These are phyloP conservation scores for Exophiala aquamarina DNA, from an alignment of 2,329 filamentous ascomycete genomes.

Conservation along the genomic window DNA sequence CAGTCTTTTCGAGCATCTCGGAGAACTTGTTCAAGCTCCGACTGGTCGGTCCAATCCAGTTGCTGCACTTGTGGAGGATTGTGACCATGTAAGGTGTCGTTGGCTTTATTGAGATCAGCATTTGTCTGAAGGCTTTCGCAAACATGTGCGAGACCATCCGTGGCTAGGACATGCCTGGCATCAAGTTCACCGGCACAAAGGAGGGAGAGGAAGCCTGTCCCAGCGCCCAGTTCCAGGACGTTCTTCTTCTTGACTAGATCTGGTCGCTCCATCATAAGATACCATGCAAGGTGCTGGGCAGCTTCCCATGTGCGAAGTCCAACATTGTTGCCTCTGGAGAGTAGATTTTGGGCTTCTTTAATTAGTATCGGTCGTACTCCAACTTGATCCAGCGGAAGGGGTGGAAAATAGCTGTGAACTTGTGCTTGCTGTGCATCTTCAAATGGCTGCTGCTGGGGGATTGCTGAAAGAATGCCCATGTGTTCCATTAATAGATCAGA, in stretches of 20 bases:
- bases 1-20: conserved; percentile 5
- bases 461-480: conserved; percentile 65
- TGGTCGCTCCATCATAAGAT: conserved; percentile 51
- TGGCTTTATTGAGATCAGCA: conserved; percentile 33
- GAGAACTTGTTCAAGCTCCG: conserved; percentile 19
- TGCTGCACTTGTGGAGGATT: conserved; percentile 12
- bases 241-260: conserved; percentile 51
- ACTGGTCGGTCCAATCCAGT: conserved; percentile 24
- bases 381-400: conserved; percentile 15
- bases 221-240: conserved; percentile 65
- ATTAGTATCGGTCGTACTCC: conserved; percentile 23
- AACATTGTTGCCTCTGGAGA: conserved; percentile 51
- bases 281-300: conserved; percentile 63
- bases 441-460: conserved; percentile 63
- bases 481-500: conserved; percentile 74
- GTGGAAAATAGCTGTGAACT: conserved; percentile 25
- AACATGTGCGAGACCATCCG: conserved; percentile 58
- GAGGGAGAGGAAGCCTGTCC: conserved; percentile 66
- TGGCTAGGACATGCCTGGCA: conserved; percentile 56
- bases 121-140: conserved; percentile 41
- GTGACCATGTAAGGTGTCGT: conserved; percentile 7
- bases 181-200: conserved; percentile 60
- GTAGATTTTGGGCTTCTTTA: conserved; percentile 26
- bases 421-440: conserved; percentile 61
- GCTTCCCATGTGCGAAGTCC: conserved; percentile 71